Evolutionary conservation across 352 stramenopile species (phyloP), one percentile per base, ranked within the genome.

Genomic region (Phytopythium oedochilum): DNA sequence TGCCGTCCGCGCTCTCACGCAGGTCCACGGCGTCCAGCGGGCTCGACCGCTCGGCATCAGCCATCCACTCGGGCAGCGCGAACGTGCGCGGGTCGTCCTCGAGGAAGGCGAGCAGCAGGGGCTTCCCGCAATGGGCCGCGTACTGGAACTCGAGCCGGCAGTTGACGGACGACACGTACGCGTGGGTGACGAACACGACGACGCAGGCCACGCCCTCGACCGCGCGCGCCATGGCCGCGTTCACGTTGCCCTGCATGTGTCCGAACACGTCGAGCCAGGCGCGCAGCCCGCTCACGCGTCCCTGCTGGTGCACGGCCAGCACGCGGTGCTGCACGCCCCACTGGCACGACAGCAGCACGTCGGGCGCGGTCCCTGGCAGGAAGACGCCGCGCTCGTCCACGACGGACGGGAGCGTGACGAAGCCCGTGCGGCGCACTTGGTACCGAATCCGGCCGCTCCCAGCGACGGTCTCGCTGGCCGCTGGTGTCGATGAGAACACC

Each of bases 241-340:
- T 83, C 43, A 84, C 70, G 40, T 84, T 86, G 40, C 76, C 76
- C 42, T 86, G 72, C 71, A 87, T 87, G 68, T 85, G 63, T 34
- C 76, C 73, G 31, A 70, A 84, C 26, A 87, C 70, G 38, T 83
- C 71, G 36, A 83, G 73, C 76, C 76, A 87, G 22, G 72, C 65
- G 35, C 70, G 61, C 10, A 81, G 18, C 9, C 67, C 68, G 49
- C 64, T 59, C 3, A 83, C 60, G 11, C 50, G 53, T 12, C 71
- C 71, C 25, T 83, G 71, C 43, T 81, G 63, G 34, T 81, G 56
- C 38, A 85, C 61, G 5, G 67, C 59, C 11, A 83, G 59, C 15
- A 87, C 63, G 5, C 60, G 59, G 8, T 52, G 25, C 28, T 87
- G 73, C 3, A 60, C 64, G 0, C 68, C 66, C 73, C 76, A 87